Conservation (phyloP, 2,329 filamentous ascomycete genomes). For the Colletotrichum coccodes region DNA sequence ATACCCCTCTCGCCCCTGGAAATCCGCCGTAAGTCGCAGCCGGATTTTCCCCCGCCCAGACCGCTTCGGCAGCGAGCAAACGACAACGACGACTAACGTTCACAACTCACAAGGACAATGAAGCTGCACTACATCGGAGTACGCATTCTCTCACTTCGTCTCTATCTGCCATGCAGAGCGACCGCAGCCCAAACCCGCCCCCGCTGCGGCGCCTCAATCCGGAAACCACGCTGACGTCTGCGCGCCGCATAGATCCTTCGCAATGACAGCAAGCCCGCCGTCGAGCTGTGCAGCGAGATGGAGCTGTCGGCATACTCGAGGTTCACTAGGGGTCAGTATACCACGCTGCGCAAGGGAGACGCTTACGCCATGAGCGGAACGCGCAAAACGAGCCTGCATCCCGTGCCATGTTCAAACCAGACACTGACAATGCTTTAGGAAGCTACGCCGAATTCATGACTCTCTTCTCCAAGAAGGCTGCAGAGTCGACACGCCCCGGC, state of each 20-base stretch:
- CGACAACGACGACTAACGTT: slow-evolving; percentile 10
- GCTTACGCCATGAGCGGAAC: background rate
- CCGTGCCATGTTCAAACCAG: background rate
- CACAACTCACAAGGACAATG: slow-evolving; percentile 62
- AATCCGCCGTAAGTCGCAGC: slow-evolving; percentile 27
- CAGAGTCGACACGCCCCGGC: slow-evolving; percentile 83
- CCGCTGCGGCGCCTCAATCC: background rate
- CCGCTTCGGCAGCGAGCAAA: slow-evolving; percentile 6
- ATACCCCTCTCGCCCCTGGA: slow-evolving; percentile 5
- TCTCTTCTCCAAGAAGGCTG: slow-evolving; percentile 87
- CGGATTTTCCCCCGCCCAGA: slow-evolving; percentile 7
- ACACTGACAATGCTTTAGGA: slow-evolving; percentile 17
- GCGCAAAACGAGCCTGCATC: background rate
- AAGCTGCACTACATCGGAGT: slow-evolving; percentile 91
- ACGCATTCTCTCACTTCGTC: slow-evolving; percentile 50
- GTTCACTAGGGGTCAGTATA: slow-evolving; percentile 76
- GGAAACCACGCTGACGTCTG: slow-evolving; percentile 11
- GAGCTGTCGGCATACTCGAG: slow-evolving; percentile 82
- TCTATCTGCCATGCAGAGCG: background rate
- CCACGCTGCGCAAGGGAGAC: background rate
- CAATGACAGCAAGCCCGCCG: slow-evolving; percentile 79
- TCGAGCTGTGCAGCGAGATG: slow-evolving; percentile 81
- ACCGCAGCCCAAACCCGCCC: background rate
- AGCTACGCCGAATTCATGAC: slow-evolving; percentile 72
- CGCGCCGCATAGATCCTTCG: slow-evolving; percentile 73